Conservation (phyloP, 2,329 filamentous ascomycete species). For the Cercospora zeina region DNA sequence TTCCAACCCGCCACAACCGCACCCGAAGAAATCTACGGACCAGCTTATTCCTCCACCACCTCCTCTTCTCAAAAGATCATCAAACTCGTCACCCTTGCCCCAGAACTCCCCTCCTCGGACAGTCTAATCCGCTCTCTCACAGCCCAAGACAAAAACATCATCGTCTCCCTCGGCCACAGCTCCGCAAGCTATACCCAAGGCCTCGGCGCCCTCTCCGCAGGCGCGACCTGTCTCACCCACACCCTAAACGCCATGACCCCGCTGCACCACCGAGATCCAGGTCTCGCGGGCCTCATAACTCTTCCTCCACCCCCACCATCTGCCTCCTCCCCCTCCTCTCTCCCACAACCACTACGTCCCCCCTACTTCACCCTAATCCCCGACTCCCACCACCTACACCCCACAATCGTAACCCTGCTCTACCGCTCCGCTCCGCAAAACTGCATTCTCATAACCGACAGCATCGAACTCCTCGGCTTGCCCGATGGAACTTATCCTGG, state of each 20-base stretch:
- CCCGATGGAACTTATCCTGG: conserved; percentile 53
- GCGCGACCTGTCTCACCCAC: conserved; percentile 56
- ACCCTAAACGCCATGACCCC: conserved; percentile 58
- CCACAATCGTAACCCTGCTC: conserved; percentile 51
- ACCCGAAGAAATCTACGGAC: conserved; percentile 50
- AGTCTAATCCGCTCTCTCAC: conserved; percentile 48
- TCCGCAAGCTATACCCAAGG: conserved; percentile 53
- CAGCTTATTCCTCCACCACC: conserved; percentile 34
- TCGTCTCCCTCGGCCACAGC: conserved; percentile 54
- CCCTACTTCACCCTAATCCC: conserved; percentile 57
- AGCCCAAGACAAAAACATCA: conserved; percentile 41
- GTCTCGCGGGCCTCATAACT: conserved; percentile 50
- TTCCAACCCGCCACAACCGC: conserved; percentile 45
- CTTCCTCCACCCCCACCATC: no score
- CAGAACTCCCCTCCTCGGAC: conserved; percentile 50
- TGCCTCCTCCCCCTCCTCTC: no score
- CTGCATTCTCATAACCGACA: conserved; percentile 57
- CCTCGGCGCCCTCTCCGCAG: conserved; percentile 48
- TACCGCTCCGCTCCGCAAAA: conserved; percentile 50
- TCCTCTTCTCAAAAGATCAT: conserved; percentile 39
- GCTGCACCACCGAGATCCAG: conserved; percentile 54
- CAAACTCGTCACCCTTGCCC: conserved; percentile 56
- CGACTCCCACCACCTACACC: conserved; percentile 58
- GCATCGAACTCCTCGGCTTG: conserved; percentile 56
- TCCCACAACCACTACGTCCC: conserved; percentile 14